Evolutionary conservation across 306 rosid species (phyloP).

Genomic region (Castanea mollissima): DNA sequence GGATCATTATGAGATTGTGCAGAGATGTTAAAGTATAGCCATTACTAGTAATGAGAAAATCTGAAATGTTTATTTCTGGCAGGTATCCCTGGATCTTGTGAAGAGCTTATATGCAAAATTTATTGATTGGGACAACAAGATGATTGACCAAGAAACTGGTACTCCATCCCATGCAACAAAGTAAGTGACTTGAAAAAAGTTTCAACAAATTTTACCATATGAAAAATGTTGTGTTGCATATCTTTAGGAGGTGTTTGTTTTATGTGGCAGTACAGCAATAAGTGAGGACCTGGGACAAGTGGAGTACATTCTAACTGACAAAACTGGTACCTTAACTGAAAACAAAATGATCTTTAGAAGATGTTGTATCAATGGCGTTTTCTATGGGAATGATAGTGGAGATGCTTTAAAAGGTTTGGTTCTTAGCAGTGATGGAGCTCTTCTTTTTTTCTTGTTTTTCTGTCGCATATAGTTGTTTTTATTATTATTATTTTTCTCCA

Average conservation of each 20-base stretch:
- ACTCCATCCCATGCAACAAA: slow-evolving; percentile 92
- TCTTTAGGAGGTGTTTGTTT: slow-evolving; percentile 44
- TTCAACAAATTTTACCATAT: slow-evolving; percentile 18
- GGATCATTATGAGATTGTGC: slow-evolving; percentile 21
- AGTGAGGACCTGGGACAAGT: slow-evolving; percentile 99
- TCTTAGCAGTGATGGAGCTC: slow-evolving; percentile 9
- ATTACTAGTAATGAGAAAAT: slow-evolving; percentile 20
- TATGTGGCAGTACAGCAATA: slow-evolving; percentile 98
- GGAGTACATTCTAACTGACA: slow-evolving; percentile 97
- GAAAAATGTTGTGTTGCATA: slow-evolving; percentile 13
- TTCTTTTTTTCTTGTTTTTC: slow-evolving; percentile 18
- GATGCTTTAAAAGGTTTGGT: slow-evolving; percentile 90
- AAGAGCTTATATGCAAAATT: slow-evolving; percentile 97
- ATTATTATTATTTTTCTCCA: too few species aligned
- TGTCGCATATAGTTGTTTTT: slow-evolving; percentile 10
- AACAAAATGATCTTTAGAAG: slow-evolving; percentile 97
- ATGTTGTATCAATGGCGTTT: slow-evolving; percentile 78
- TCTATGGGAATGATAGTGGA: slow-evolving; percentile 88
- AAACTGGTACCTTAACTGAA: slow-evolving; percentile 96
- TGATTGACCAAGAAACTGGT: slow-evolving; percentile 81
- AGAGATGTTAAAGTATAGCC: slow-evolving; percentile 4
- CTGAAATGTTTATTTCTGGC: slow-evolving; percentile 33
- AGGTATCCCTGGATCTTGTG: slow-evolving; percentile 97
- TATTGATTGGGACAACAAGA: slow-evolving; percentile 92
- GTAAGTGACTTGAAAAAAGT: slow-evolving; percentile 48